phyloP scores from a whole-genome alignment of 2,329 filamentous ascomycete genomes.

The Pezicula radicicola region DNA sequence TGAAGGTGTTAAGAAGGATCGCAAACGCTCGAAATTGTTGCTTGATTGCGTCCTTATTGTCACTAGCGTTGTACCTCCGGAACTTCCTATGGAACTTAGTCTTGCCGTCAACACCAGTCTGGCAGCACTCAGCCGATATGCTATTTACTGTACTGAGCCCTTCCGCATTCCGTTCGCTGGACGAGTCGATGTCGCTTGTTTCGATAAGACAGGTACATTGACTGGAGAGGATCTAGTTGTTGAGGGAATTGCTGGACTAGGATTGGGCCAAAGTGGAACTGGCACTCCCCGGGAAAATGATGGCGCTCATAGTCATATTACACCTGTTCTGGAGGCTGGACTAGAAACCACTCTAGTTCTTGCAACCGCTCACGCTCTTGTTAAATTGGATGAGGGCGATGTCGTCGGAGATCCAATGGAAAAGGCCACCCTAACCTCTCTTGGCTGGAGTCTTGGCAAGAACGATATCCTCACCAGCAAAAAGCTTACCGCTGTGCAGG shows the following conservation, averaged over 20 bases:
- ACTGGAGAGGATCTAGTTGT: slow-evolving; percentile 97
- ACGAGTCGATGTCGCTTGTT: slow-evolving; percentile 93
- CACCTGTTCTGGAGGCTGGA: slow-evolving; percentile 64
- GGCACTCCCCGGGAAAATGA: slow-evolving; percentile 67
- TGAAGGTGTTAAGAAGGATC: slow-evolving; percentile 89
- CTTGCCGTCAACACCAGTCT: slow-evolving; percentile 97
- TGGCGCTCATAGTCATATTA: slow-evolving; percentile 79
- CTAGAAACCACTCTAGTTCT: slow-evolving; percentile 89
- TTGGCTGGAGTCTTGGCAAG: slow-evolving; percentile 89
- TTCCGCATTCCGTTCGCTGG: slow-evolving; percentile 97
- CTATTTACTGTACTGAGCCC: slow-evolving; percentile 98
- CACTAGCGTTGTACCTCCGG: slow-evolving; percentile 96
- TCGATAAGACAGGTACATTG: slow-evolving; percentile 96
- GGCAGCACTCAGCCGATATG: slow-evolving; percentile 88
- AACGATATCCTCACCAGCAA: slow-evolving; percentile 82
- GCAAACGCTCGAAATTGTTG: slow-evolving; percentile 95
- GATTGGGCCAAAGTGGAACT: slow-evolving; percentile 65
- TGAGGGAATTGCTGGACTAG: slow-evolving; percentile 90
- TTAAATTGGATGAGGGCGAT: slow-evolving; percentile 94
- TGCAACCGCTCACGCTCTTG: slow-evolving; percentile 90
- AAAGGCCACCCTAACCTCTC: slow-evolving; percentile 84
- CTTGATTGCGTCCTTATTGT: slow-evolving; percentile 97
- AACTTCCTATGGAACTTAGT: slow-evolving; percentile 96
- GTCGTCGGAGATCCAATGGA: slow-evolving; percentile 99
- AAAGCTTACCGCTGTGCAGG: slow-evolving; percentile 40